phyloP scores from a whole-genome alignment of 2,329 filamentous ascomycete genomes.

The Ceratocystis lukuohia region DNA sequence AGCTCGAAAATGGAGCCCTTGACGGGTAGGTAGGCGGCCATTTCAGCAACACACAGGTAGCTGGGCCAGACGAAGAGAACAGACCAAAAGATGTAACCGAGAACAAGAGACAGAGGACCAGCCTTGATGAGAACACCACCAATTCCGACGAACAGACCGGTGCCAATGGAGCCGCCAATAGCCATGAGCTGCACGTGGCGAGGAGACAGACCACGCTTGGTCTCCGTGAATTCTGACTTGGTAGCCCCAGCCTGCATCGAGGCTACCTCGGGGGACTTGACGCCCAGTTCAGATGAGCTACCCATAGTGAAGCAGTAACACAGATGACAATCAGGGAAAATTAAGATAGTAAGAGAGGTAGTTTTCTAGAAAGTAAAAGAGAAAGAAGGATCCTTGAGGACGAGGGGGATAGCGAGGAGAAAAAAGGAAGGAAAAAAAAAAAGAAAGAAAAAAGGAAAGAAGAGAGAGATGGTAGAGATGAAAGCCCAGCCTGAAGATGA shows the following conservation, averaged over 20 bases:
- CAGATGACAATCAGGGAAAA: not conserved
- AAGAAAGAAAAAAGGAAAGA: not conserved
- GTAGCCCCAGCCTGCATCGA: conserved; percentile 15
- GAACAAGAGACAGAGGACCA: conserved; percentile 32
- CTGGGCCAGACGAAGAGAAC: conserved; percentile 33
- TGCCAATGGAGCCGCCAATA: conserved; percentile 35
- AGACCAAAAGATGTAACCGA: conserved; percentile 35
- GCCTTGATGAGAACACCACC: conserved; percentile 31
- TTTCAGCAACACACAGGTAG: conserved; percentile 40
- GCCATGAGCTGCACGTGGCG: conserved; percentile 39
- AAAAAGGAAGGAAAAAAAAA: not conserved
- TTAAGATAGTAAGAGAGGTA: not conserved
- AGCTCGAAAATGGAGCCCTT: conserved; percentile 43
- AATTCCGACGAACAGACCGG: conserved; percentile 34
- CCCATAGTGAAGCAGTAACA: conserved; percentile 7
- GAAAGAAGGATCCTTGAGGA: not conserved
- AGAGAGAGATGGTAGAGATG: not conserved
- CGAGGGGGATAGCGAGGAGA: not conserved
- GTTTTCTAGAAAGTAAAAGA: not conserved
- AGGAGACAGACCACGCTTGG: conserved; percentile 20
- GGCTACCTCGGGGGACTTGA: conserved; percentile 12
- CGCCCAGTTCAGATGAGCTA: conserved; percentile 15
- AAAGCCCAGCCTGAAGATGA: conserved; percentile 2
- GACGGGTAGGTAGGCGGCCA: conserved; percentile 43
- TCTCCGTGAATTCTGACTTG: conserved; percentile 10